phyloP scores from a whole-genome alignment of 23 red algal species.

The Gracilaria vermiculophylla region DNA sequence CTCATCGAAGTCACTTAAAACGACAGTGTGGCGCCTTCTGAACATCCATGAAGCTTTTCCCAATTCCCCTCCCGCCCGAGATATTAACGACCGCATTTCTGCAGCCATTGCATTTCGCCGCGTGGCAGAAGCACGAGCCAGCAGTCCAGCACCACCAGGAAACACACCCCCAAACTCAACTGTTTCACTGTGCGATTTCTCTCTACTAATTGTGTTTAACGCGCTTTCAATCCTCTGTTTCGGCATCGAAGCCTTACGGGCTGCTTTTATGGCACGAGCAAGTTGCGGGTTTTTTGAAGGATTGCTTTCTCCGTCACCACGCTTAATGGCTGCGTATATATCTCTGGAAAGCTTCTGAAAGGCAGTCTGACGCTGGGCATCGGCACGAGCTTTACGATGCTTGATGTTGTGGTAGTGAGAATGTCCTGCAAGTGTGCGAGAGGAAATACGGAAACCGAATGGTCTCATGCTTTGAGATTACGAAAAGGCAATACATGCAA shows the following conservation, averaged over 20 bases:
- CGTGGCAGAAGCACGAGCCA: neutral
- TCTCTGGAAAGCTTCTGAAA: slow-evolving; percentile 49
- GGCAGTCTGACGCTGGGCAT: slow-evolving; percentile 34
- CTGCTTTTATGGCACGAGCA: slow-evolving; percentile 55
- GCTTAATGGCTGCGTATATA: slow-evolving; percentile 49
- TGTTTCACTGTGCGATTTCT: neutral
- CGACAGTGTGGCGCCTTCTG: slow-evolving; percentile 12
- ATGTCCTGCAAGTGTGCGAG: neutral
- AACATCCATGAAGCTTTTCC: slow-evolving; percentile 43
- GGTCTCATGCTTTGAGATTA: neutral
- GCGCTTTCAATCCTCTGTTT: slow-evolving; percentile 49
- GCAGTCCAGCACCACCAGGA: slow-evolving; percentile 7
- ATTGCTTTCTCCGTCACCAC: slow-evolving; percentile 16
- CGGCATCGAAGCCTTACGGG: slow-evolving; percentile 51
- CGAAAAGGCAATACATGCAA: too few species aligned
- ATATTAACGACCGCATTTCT: slow-evolving; percentile 42
- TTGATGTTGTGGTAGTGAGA: slow-evolving; percentile 61
- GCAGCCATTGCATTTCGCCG: slow-evolving; percentile 31
- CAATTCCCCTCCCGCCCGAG: slow-evolving; percentile 26
- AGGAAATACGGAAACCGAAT: neutral
- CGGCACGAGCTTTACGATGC: slow-evolving; percentile 66
- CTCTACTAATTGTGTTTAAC: neutral
- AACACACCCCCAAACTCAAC: slow-evolving; percentile 27
- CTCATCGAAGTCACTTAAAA: neutral
- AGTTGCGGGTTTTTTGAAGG: slow-evolving; percentile 48